These are phyloP conservation scores for Aspergillus bombycis DNA, from an alignment of 2,329 filamentous ascomycete species.

Conservation along the genomic window DNA sequence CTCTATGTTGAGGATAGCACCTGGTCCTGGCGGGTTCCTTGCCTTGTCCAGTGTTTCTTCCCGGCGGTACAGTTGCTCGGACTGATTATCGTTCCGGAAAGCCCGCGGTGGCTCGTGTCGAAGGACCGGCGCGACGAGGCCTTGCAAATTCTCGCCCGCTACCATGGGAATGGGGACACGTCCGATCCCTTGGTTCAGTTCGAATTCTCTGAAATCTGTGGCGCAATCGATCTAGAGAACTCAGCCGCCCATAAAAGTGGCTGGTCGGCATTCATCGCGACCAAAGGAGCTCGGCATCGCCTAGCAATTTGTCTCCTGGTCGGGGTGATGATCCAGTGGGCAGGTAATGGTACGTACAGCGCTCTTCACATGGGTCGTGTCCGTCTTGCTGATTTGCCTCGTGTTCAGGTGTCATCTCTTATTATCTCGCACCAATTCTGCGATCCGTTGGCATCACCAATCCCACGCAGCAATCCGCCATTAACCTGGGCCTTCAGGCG, in stretches of 20 bases:
- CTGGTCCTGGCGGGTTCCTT: not conserved
- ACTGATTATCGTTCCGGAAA: not conserved
- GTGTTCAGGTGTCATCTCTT: not conserved
- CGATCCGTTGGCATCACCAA: not conserved
- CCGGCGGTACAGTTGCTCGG: not conserved
- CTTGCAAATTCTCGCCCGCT: not conserved
- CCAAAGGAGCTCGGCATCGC: not conserved
- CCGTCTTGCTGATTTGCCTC: not conserved
- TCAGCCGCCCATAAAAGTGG: not conserved
- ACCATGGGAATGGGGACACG: not conserved
- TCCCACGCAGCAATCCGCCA: not conserved
- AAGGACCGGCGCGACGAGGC: not conserved
- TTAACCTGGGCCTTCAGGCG: not conserved
- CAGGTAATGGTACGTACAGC: not conserved
- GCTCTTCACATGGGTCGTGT: not conserved
- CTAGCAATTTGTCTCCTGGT: not conserved
- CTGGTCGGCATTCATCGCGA: not conserved
- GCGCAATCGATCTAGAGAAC: not conserved
- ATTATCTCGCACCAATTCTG: not conserved
- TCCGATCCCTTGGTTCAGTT: not conserved
- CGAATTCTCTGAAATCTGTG: not conserved
- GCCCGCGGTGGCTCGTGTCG: not conserved
- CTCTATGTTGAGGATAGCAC: not conserved
- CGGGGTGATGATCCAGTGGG: not conserved
- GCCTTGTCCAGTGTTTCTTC: not conserved